Base-by-base conservation (phyloP, 1,284 basidiomycete genomes). In the Papiliotrema fonsecae region DNA sequence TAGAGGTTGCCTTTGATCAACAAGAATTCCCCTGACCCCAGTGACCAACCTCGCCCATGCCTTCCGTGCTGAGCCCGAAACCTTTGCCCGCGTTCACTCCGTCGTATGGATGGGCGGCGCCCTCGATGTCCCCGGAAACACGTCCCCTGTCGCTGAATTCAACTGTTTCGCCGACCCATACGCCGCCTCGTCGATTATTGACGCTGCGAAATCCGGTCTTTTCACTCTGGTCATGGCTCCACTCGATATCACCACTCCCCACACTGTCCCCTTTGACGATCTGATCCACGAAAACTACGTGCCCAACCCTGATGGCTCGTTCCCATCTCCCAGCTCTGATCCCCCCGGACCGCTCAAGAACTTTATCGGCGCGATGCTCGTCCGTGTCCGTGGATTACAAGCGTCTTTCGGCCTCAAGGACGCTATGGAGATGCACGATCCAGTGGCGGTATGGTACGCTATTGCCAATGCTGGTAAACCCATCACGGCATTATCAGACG, bases 41-140 rank as follows among this genome's bases (percentile, higher is more conserved):
- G 75, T 92, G 51, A 97, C 91, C 18, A 93, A 88, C 64, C 76
- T 97, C 24, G 88, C 90, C 1, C 75, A 77, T 34, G 78, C 87
- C 42, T 76, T 86, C 67, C 78, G 78, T 10, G 67, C 78, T 42
- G 80, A 88, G 60, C 78, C 80, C 1, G 69, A 76, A 27, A 75
- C 81, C 1, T 78, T 80, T 49, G 70, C 84, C 16, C 76, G 77
- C 11, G 76, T 84, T 2, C 81, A 80, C 28, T 79, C 83, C 13
- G 78, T 97, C 24, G 76, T 93, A 18, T 85, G 84, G 67, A 97
- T 97, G 92, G 94, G 93, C n/a, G 93, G 92, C n/a, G 85, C 88
- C 1, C 73, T 97, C 26, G 91, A 97, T 58, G 87, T 88, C 18
- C 90, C 92, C 0, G 93, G 93, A 2, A 97, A 97, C 65, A 88